These are phyloP conservation scores for Uronychia setigera DNA, from an alignment of 73 alveolate genomes.

Conservation along the genomic window DNA sequence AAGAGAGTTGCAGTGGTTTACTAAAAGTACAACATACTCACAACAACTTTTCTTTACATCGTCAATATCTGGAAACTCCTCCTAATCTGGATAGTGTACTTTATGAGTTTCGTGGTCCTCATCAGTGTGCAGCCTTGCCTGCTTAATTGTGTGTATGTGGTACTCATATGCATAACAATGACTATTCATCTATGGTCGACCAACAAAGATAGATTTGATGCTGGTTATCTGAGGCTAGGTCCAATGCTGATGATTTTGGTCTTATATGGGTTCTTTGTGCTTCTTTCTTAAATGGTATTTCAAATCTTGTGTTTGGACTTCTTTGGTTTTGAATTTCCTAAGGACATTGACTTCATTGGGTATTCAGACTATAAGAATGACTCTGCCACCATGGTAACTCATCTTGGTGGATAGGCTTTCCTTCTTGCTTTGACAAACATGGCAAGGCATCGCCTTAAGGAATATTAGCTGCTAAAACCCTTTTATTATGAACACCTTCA, in stretches of 20 bases:
- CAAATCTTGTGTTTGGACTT: background rate
- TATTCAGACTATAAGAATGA: no score
- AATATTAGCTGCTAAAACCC: background rate
- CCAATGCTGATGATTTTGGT: background rate
- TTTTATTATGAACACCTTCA: background rate
- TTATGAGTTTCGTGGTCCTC: background rate
- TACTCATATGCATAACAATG: background rate
- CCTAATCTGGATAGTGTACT: background rate
- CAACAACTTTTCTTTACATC: background rate
- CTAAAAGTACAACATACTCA: background rate
- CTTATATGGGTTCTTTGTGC: background rate
- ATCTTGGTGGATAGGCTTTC: background rate
- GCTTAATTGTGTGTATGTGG: background rate
- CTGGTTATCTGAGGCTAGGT: background rate
- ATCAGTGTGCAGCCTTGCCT: background rate
- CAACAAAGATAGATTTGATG: background rate
- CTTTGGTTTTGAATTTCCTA: background rate
- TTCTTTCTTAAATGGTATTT: background rate
- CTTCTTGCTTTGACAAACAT: background rate
- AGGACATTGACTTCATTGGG: background rate
- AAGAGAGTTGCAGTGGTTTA: background rate
- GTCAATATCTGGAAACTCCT: constrained; percentile 1
- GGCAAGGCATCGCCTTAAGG: background rate
- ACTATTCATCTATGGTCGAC: background rate
- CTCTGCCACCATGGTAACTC: background rate